phyloP scores from a whole-genome alignment of 2,329 filamentous ascomycete genomes.

The Pseudogymnoascus sp. region DNA sequence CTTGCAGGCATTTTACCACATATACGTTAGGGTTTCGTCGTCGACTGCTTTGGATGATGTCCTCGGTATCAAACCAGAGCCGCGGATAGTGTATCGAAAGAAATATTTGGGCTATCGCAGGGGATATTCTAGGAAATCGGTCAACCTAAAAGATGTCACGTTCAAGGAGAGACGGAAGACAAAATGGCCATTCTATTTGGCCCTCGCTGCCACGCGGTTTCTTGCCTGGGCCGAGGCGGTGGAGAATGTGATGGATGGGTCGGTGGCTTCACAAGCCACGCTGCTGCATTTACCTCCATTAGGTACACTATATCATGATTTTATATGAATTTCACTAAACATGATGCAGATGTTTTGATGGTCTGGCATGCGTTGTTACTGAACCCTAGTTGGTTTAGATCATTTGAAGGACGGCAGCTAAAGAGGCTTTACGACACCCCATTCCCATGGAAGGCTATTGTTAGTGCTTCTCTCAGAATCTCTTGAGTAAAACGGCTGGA shows the following conservation, averaged over 20 bases:
- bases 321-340: conserved; percentile 25
- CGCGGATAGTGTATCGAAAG: not conserved
- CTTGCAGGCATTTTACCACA: conserved; percentile 47
- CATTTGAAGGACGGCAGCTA: not conserved
- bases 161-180: conserved; percentile 2
- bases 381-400: conserved; percentile 10
- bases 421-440: not conserved
- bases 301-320: not conserved
- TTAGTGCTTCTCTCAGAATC: conserved; percentile 1
- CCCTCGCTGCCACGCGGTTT: not conserved
- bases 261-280: not conserved
- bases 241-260: conserved; percentile 17
- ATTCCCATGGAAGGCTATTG: not conserved
- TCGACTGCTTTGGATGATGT: conserved; percentile 13
- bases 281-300: not conserved
- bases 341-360: conserved; percentile 24
- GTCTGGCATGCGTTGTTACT: conserved; percentile 19
- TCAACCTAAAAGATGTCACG: not conserved
- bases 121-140: not conserved
- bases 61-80: not conserved
- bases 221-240: conserved; percentile 10
- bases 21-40: conserved; percentile 33
- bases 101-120: not conserved
- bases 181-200: conserved; percentile 18
- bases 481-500: not conserved